Evolutionary conservation across 805 yeast species (phyloP).

Genomic region (Nakazawaea populi): DNA sequence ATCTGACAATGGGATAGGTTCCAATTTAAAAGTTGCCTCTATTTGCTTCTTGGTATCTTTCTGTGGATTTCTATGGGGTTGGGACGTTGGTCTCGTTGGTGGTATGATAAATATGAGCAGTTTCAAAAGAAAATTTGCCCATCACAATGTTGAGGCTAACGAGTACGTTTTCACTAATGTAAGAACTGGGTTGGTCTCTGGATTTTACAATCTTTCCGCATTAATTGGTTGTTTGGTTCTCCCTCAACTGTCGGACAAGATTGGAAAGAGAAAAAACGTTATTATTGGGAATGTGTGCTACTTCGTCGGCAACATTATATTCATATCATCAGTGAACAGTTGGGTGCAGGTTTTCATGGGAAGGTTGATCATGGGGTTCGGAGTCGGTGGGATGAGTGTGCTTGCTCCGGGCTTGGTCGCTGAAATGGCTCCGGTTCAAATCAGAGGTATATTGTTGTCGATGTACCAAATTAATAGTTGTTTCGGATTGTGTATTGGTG

Average conservation of each 20-base stretch:
- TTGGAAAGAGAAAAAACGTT: constrained; percentile 14
- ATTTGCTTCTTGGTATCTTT: constrained; percentile 10
- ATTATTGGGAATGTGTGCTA: constrained; percentile 15
- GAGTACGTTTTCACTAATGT: not conserved
- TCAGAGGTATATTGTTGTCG: constrained; percentile 34
- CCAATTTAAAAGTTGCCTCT: not conserved
- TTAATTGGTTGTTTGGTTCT: constrained; percentile 17
- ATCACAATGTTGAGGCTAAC: not conserved
- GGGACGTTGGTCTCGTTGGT: constrained; percentile 24
- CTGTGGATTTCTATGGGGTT: constrained; percentile 22
- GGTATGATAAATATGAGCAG: constrained; percentile 12
- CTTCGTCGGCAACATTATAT: constrained; percentile 14
- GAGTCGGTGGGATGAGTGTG: constrained; percentile 22
- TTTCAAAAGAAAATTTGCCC: constrained; percentile 13
- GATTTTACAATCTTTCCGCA: constrained; percentile 23
- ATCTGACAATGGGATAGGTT: not conserved
- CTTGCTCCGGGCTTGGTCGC: constrained; percentile 25
- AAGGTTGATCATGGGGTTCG: constrained; percentile 19
- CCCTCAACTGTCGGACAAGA: constrained; percentile 6
- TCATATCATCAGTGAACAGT: not conserved
- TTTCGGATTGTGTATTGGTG: constrained; percentile 18
- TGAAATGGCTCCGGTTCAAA: constrained; percentile 33
- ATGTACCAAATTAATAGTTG: constrained; percentile 32
- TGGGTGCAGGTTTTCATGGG: constrained; percentile 16
- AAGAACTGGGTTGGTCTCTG: constrained; percentile 17